Percentiles rank a stretch among this genome's conserved stretches.
Evolutionary conservation across 1,284 basidiomycete genomes (phyloP).

Genomic region (Microbotryum scabiosae): DNA sequence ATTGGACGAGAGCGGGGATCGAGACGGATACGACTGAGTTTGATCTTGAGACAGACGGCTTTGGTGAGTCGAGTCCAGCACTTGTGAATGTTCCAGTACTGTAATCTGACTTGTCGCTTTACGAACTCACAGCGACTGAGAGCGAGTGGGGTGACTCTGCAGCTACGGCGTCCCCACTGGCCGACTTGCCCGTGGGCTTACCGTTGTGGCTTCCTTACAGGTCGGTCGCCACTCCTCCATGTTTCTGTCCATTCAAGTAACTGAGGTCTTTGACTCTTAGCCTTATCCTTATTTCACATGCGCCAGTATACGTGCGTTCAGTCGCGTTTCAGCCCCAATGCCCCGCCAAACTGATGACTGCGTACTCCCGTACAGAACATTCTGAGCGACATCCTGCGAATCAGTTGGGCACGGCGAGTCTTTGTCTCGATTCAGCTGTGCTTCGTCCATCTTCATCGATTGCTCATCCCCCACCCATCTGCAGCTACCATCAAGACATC

Average conservation of each 20-base stretch:
- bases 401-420: constrained; percentile 37
- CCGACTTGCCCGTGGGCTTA: constrained; percentile 1
- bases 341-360: constrained; percentile 35
- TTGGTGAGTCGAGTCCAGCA: neutral
- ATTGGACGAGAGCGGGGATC: constrained; percentile 33
- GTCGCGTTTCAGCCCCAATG: too few species aligned
- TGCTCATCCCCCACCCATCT: neutral
- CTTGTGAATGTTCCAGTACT: neutral
- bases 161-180: constrained; percentile 4
- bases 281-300: constrained; percentile 18
- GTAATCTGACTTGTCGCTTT: too few species aligned
- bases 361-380: constrained; percentile 24
- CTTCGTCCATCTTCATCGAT: neutral
- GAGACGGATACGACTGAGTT: constrained; percentile 13
- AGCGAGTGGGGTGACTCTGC: constrained; percentile 27
- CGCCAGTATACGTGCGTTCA: constrained; percentile 15
- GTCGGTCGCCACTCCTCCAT: too few species aligned
- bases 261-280: neutral
- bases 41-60: constrained; percentile 14
- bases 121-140: constrained; percentile 12
- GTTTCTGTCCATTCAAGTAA: too few species aligned
- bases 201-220: constrained; percentile 29
- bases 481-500: constrained; percentile 38
- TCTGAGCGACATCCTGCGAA: constrained; percentile 38
- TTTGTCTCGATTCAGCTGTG: too few species aligned